Conservation (phyloP, 2,329 filamentous ascomycete genomes). For the Claviceps cyperi region DNA sequence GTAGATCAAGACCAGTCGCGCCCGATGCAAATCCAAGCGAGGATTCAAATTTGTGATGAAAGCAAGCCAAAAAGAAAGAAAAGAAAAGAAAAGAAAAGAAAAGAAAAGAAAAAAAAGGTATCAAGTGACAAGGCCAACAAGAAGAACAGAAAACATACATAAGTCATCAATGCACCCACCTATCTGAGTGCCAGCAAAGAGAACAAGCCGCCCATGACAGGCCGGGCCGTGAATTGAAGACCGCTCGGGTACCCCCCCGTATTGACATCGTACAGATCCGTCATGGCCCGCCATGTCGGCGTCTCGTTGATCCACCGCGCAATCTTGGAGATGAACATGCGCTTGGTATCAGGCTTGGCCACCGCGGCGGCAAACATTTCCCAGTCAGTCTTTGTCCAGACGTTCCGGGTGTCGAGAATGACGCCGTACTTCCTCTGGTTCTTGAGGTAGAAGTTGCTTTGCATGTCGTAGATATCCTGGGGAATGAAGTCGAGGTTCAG, state of each 20-base stretch:
- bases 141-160: no score
- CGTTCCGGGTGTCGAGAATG: slow-evolving; percentile 65
- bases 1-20: no score
- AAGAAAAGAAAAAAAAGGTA: no score
- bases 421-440: slow-evolving; percentile 66
- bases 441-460: slow-evolving; percentile 61
- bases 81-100: no score
- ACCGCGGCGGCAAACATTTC: slow-evolving; percentile 74
- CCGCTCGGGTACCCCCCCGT: slow-evolving; percentile 50
- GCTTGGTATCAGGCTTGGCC: slow-evolving; percentile 42
- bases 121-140: neutral
- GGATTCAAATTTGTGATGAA: neutral
- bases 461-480: slow-evolving; percentile 58
- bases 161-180: neutral
- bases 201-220: slow-evolving; percentile 70
- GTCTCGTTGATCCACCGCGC: slow-evolving; percentile 66
- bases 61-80: no score
- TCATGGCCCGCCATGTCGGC: slow-evolving; percentile 52
- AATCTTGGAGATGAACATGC: slow-evolving; percentile 52
- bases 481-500: slow-evolving; percentile 68
- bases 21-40: neutral
- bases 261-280: slow-evolving; percentile 63
- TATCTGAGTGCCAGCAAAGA: slow-evolving; percentile 51
- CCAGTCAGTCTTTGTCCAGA: slow-evolving; percentile 81
- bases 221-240: slow-evolving; percentile 59